phyloP scores from a whole-genome alignment of 805 yeast species.

The Lipomyces spencermartinsiae region DNA sequence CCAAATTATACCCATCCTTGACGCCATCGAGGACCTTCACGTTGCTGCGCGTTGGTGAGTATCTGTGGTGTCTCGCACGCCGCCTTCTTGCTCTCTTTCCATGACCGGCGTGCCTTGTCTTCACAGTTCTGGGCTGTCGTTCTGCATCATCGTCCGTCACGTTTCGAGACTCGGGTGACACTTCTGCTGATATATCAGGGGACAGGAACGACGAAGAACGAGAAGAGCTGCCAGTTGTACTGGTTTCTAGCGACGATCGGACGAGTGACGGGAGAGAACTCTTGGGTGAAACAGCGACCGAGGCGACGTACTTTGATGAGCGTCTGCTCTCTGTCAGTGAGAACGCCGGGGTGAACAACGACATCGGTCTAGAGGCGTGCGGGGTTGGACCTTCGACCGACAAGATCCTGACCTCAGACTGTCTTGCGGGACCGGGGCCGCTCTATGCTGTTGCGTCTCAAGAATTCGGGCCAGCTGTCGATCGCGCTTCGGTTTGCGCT shows the following conservation, averaged over 20 bases:
- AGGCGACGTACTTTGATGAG: background rate
- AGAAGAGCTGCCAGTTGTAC: background rate
- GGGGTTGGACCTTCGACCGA: background rate
- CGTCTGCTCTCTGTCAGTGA: conserved; percentile 4
- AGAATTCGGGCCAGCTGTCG: background rate
- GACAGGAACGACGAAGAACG: conserved; percentile 7
- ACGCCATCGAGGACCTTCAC: conserved; percentile 33
- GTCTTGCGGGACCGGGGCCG: background rate
- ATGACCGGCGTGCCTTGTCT: background rate
- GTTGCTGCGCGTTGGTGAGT: background rate
- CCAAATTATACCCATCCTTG: conserved; percentile 39
- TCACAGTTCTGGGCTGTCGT: background rate
- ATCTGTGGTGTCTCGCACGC: background rate
- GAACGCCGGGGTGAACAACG: conserved; percentile 9
- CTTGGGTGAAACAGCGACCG: conserved; percentile 4
- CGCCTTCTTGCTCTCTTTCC: conserved; percentile 3
- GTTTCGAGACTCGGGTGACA: conserved; percentile 2
- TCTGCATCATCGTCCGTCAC: background rate
- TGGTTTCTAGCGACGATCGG: background rate
- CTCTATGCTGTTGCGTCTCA: background rate
- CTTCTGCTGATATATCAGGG: background rate
- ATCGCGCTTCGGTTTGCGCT: background rate
- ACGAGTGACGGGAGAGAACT: background rate
- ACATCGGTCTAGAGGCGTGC: conserved; percentile 4
- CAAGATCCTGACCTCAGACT: background rate